Conservation (phyloP, 306 rosid species). For the Medicago arabica region DNA sequence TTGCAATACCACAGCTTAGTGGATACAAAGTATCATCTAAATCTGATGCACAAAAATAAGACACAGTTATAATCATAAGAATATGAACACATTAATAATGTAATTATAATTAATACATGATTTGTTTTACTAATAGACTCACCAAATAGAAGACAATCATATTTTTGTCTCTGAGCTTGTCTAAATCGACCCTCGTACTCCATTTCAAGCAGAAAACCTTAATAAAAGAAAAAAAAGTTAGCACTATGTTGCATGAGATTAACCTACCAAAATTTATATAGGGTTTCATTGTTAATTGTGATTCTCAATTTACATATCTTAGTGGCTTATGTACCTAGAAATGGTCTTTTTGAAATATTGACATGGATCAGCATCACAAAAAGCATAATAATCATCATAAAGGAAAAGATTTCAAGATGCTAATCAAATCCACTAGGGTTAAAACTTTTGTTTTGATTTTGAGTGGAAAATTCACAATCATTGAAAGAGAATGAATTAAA, state of each 20-base stretch:
- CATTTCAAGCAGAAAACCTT: slow-evolving; percentile 65
- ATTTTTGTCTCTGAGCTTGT: slow-evolving; percentile 72
- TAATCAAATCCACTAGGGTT: slow-evolving; percentile 36
- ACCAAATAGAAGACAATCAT: slow-evolving; percentile 95
- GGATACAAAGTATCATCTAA: slow-evolving; percentile 95
- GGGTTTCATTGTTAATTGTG: no score
- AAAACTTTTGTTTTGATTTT: slow-evolving; percentile 44
- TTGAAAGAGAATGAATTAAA: slow-evolving; percentile 30
- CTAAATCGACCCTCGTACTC: slow-evolving; percentile 65
- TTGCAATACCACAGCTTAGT: slow-evolving; percentile 75
- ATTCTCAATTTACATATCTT: no score
- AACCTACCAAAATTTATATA: neutral
- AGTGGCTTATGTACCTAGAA: no score
- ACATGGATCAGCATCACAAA: slow-evolving; percentile 53
- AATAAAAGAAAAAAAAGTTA: slow-evolving; percentile 29
- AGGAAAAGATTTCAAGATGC: slow-evolving; percentile 44
- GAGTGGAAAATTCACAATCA: slow-evolving; percentile 57
- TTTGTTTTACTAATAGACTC: slow-evolving; percentile 17
- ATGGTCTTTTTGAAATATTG: slow-evolving; percentile 7
- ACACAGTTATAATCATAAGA: slow-evolving; percentile 22
- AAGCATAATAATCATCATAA: slow-evolving; percentile 27
- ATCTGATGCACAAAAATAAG: slow-evolving; percentile 52
- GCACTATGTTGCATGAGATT: slow-evolving; percentile 30
- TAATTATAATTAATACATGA: slow-evolving; percentile 2
- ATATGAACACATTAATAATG: slow-evolving; percentile 30